A percentile compares a stretch with the other conserved stretches of the same genome.
These are phyloP conservation scores for Penicillium longicatenatum DNA, from an alignment of 495 filamentous ascomycete genomes.

Conservation along the genomic window DNA sequence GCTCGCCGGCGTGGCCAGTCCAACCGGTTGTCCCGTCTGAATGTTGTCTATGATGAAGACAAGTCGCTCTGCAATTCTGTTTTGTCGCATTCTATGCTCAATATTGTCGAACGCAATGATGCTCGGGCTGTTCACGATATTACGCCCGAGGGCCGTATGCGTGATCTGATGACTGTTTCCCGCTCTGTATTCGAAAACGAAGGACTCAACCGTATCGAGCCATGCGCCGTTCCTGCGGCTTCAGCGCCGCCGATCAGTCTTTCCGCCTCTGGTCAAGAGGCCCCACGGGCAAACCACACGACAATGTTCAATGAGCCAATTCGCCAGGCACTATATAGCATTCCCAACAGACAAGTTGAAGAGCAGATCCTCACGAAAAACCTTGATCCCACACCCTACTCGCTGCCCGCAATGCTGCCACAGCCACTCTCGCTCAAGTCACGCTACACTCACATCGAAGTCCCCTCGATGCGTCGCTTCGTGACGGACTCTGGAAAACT, in stretches of 20 bases:
- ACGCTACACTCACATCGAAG: slow-evolving; percentile 84
- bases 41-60: slow-evolving; percentile 63
- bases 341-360: slow-evolving; percentile 65
- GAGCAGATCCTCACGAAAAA: slow-evolving; percentile 70
- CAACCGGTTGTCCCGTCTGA: slow-evolving; percentile 53
- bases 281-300: slow-evolving; percentile 67
- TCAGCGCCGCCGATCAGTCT: slow-evolving; percentile 89
- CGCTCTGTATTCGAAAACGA: slow-evolving; percentile 62
- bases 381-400: slow-evolving; percentile 63
- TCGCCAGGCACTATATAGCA: slow-evolving; percentile 71
- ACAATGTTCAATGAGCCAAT: slow-evolving; percentile 76
- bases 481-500: slow-evolving; percentile 98
- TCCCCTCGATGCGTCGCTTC: slow-evolving; percentile 98
- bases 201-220: slow-evolving; percentile 76
- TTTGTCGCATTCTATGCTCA: slow-evolving; percentile 76
- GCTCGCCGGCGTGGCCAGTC: slow-evolving; percentile 50
- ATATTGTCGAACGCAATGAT: slow-evolving; percentile 72
- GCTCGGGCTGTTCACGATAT: slow-evolving; percentile 66
- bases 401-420: slow-evolving; percentile 66
- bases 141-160: slow-evolving; percentile 71
- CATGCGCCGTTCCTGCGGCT: slow-evolving; percentile 70
- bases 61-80: slow-evolving; percentile 48
- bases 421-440: slow-evolving; percentile 74
- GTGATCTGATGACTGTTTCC: slow-evolving; percentile 78
- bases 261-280: slow-evolving; percentile 67